phyloP scores from a whole-genome alignment of 106 monocot species.

The Phalaenopsis aphrodite region DNA sequence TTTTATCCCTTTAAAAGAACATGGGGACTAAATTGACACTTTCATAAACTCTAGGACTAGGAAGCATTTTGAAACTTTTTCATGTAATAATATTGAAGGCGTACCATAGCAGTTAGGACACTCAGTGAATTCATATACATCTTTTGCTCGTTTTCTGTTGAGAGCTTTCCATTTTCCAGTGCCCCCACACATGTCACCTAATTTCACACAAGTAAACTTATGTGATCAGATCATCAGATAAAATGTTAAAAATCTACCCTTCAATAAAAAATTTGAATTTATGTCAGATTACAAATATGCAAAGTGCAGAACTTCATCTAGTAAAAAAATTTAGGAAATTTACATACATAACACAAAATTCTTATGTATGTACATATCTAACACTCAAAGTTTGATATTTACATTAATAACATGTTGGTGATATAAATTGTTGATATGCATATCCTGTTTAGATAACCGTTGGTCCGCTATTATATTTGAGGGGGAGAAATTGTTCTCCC shows the following conservation, averaged over 20 bases:
- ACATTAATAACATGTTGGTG: too few relatives aligned
- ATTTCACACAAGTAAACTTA: constrained; percentile 3
- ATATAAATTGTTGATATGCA: too few relatives aligned
- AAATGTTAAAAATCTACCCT: background rate
- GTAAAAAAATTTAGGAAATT: background rate
- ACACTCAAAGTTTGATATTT: too few relatives aligned
- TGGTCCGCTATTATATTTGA: too few relatives aligned
- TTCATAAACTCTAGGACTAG: too few relatives aligned
- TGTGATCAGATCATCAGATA: background rate
- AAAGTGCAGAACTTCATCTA: background rate
- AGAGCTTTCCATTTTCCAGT: constrained; percentile 98
- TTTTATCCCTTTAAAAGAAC: too few relatives aligned
- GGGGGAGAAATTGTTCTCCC: too few relatives aligned
- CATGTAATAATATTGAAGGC: background rate
- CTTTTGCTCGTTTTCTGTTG: constrained; percentile 91
- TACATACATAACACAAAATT: too few relatives aligned
- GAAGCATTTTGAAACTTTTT: too few relatives aligned
- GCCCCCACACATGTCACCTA: constrained; percentile 98
- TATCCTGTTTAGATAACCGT: too few relatives aligned
- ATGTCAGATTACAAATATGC: background rate
- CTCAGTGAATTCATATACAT: constrained; percentile 96
- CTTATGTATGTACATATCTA: too few relatives aligned
- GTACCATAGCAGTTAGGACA: constrained; percentile 96
- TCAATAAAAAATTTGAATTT: background rate
- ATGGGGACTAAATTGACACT: too few relatives aligned